phyloP scores from a whole-genome alignment of 371 early-diverging fungal species.

The Cokeromyces recurvatus region DNA sequence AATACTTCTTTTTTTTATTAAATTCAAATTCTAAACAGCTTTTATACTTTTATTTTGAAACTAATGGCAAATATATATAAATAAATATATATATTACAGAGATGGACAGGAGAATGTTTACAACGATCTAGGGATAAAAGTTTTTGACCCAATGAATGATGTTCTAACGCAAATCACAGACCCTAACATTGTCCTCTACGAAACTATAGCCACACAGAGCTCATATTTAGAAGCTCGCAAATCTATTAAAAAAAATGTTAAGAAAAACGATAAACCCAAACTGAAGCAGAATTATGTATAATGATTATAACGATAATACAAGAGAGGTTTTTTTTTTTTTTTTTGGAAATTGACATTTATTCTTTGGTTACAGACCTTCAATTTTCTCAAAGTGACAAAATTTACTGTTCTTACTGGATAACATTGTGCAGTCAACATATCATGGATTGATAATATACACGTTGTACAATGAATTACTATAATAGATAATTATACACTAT shows the following conservation, averaged over 20 bases:
- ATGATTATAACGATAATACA: constrained; percentile 9
- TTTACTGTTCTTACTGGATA: no score
- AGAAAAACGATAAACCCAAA: constrained; percentile 8
- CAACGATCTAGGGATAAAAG: constrained; percentile 9
- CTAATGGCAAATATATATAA: constrained; percentile 1
- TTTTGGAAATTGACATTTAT: no score
- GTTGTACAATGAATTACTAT: no score
- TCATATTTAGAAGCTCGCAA: constrained; percentile 3
- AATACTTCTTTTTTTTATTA: neutral
- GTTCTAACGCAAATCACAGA: constrained; percentile 3
- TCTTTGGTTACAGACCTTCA: no score
- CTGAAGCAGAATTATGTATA: constrained; percentile 10
- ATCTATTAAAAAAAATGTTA: constrained; percentile 2
- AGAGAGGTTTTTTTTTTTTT: constrained; percentile 13
- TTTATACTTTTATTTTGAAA: neutral
- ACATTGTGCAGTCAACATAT: no score
- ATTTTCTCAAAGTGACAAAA: no score
- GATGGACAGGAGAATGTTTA: constrained; percentile 6
- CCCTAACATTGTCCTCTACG: constrained; percentile 8
- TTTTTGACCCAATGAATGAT: constrained; percentile 8
- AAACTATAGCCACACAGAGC: constrained; percentile 6
- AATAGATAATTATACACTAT: no score
- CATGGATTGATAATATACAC: no score
- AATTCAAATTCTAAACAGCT: neutral
- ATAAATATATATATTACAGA: constrained; percentile 1